These are phyloP conservation scores for Pseudonitzschia multistriata DNA, from an alignment of 108 stramenopile species.

Conservation along the genomic window DNA sequence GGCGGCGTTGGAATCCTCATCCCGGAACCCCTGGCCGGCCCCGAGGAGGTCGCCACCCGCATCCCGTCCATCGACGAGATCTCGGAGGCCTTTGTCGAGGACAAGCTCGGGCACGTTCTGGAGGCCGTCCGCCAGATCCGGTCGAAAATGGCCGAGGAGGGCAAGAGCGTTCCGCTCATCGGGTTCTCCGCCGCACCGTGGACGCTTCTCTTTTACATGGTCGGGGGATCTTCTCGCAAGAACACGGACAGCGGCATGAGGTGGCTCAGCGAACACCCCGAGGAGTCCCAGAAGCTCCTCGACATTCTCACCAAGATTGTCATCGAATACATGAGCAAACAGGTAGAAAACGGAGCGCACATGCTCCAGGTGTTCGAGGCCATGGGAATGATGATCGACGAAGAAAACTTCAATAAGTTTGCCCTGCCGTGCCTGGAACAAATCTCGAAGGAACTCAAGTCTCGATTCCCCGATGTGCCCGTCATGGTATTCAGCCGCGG, in stretches of 20 bases:
- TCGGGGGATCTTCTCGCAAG: constrained; percentile 91
- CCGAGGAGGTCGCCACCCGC: constrained; percentile 75
- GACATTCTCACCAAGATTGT: constrained; percentile 83
- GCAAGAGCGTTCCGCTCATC: constrained; percentile 81
- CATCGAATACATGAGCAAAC: constrained; percentile 90
- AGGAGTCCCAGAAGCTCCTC: constrained; percentile 71
- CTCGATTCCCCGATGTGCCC: constrained; percentile 85
- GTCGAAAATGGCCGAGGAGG: constrained; percentile 77
- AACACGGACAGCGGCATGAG: constrained; percentile 78
- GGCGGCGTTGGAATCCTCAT: constrained; percentile 93
- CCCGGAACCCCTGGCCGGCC: constrained; percentile 72
- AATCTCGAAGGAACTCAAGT: constrained; percentile 74
- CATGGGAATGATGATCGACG: constrained; percentile 94
- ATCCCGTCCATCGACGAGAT: constrained; percentile 59
- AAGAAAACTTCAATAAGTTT: constrained; percentile 72
- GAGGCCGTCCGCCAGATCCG: constrained; percentile 75
- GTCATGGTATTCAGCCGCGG: constrained; percentile 93
- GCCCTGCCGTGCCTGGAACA: constrained; percentile 84
- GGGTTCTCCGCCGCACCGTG: constrained; percentile 95
- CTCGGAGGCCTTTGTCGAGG: constrained; percentile 63
- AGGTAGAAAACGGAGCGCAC: constrained; percentile 89
- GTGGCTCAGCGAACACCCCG: constrained; percentile 81
- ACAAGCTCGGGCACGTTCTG: constrained; percentile 85
- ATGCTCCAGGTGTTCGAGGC: constrained; percentile 94
- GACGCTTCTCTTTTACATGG: constrained; percentile 96